Conservation (phyloP, 2,329 filamentous ascomycete species). For the Acrocalymma vagum region DNA sequence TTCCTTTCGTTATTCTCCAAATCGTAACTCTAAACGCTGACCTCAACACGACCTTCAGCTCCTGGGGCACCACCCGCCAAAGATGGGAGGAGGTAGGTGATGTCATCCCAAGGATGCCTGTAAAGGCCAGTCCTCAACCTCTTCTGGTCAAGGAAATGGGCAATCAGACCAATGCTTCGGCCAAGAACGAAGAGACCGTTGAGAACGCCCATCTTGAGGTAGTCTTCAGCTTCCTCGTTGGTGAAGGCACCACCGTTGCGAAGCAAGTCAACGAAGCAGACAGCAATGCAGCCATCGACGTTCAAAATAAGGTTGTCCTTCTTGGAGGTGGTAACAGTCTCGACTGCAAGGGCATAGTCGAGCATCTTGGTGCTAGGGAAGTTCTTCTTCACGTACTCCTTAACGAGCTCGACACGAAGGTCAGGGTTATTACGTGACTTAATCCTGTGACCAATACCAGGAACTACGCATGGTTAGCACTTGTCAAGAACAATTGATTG, state of each 20-base stretch:
- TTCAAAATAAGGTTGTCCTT: constrained; percentile 99
- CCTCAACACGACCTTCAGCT: constrained; percentile 53
- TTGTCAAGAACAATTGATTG: constrained; percentile 1
- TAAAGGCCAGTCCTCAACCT: constrained; percentile 97
- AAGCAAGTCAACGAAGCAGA: constrained; percentile 98
- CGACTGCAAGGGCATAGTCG: constrained; percentile 97
- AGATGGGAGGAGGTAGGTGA: constrained; percentile 52
- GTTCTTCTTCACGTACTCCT: constrained; percentile 97
- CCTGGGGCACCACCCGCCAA: constrained; percentile 48
- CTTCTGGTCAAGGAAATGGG: constrained; percentile 99
- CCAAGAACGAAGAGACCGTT: constrained; percentile 99
- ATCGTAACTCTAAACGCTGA: constrained; percentile 44
- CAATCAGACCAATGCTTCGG: constrained; percentile 97
- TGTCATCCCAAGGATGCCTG: constrained; percentile 86
- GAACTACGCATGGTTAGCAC: constrained; percentile 62
- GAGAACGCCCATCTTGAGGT: constrained; percentile 98
- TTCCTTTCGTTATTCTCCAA: constrained; percentile 32
- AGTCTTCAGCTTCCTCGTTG: constrained; percentile 95
- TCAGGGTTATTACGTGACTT: constrained; percentile 99
- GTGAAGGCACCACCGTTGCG: constrained; percentile 98
- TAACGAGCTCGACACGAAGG: constrained; percentile 98
- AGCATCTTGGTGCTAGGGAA: constrained; percentile 98
- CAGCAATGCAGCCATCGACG: constrained; percentile 96
- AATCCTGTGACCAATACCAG: constrained; percentile 98
- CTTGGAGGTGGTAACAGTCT: constrained; percentile 98